Conservation (phyloP, 495 filamentous ascomycete species). For the Corynascus novoguineensis region DNA sequence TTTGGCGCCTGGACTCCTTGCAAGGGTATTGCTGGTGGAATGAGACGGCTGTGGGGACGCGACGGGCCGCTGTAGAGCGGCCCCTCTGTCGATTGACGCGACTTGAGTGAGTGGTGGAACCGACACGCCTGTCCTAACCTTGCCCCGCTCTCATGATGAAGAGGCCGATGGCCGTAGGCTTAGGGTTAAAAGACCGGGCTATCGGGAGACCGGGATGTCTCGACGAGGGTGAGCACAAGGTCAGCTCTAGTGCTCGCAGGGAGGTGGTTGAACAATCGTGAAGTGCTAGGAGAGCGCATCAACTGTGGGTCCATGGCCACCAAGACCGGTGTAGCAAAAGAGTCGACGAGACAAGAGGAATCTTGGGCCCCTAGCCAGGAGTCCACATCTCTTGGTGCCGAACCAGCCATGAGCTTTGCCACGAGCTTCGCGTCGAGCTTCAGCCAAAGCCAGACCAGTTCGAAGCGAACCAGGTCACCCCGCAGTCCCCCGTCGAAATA, state of each 20-base stretch:
- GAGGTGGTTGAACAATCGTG: conserved; percentile 3
- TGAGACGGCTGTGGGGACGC: neutral
- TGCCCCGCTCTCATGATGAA: neutral
- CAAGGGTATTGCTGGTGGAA: neutral
- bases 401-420: conserved; percentile 14
- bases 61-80: neutral
- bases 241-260: conserved; percentile 8
- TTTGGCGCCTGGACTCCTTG: neutral
- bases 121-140: neutral
- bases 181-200: conserved; percentile 5
- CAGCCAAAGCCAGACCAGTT: conserved; percentile 6
- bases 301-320: no score
- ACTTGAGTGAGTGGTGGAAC: neutral
- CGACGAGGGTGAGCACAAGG: conserved; percentile 8
- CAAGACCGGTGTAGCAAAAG: no score
- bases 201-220: conserved; percentile 6
- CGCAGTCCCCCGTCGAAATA: neutral
- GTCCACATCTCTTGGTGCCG: conserved; percentile 14
- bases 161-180: conserved; percentile 9
- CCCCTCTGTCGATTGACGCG: neutral
- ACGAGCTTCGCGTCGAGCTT: conserved; percentile 17
- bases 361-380: no score
- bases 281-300: neutral
- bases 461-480: conserved; percentile 8
- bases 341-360: no score